Conservation (phyloP, 768 basidiomycete species). For the Hygrocybe punicea region DNA sequence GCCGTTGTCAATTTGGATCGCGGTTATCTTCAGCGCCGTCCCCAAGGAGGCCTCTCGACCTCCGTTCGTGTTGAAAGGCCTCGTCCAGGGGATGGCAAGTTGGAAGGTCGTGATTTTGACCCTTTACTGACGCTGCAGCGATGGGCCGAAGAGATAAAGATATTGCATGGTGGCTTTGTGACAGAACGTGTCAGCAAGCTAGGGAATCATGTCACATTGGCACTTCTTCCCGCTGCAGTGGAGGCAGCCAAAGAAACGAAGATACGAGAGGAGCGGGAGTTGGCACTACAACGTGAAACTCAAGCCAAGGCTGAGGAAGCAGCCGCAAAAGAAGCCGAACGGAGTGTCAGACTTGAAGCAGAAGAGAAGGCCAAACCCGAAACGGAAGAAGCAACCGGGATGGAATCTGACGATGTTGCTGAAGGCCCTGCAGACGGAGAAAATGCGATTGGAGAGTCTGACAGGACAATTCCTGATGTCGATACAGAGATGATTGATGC, state of each 20-base stretch:
- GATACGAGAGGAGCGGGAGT: conserved; percentile 54
- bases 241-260: conserved; percentile 59
- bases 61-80: conserved; percentile 63
- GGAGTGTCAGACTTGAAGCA: conserved; percentile 18
- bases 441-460: conserved; percentile 31
- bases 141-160: conserved; percentile 86
- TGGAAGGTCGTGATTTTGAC: conserved; percentile 63
- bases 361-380: conserved; percentile 15
- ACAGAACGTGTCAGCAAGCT: conserved; percentile 64
- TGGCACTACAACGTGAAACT: conserved; percentile 36
- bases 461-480: conserved; percentile 21
- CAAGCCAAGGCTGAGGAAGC: conserved; percentile 42
- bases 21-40: conserved; percentile 46
- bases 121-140: conserved; percentile 80
- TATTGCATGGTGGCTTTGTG: conserved; percentile 72
- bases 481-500: conserved; percentile 57
- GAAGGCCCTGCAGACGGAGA: not conserved
- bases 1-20: conserved; percentile 60
- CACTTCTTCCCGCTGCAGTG: conserved; percentile 75
- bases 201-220: conserved; percentile 65
- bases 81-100: conserved; percentile 34
- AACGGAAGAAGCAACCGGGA: conserved; percentile 6
- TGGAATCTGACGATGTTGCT: conserved; percentile 1
- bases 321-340: conserved; percentile 34
- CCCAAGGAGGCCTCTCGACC: conserved; percentile 47